Evolutionary conservation across 208 protist genomes (phyloP), one percentile per base, ranked within the genome.

Genomic region (Tritrichomonas foetus): DNA sequence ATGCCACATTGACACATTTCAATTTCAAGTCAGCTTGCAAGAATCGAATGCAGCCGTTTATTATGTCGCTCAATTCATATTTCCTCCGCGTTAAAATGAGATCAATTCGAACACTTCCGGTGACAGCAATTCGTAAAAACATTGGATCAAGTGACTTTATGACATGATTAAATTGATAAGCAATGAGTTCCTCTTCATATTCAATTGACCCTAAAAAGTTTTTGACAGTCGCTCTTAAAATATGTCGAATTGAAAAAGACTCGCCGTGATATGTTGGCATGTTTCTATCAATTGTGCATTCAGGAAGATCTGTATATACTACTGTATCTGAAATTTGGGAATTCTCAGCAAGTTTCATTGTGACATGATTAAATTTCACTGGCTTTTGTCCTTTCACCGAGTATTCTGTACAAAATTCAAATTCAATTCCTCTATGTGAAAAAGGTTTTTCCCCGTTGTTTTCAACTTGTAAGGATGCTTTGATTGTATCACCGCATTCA

Each of bases 391-490:
- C 53, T 22, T 16, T 22, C 16, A 16, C 11, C 5, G 53, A 22
- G 5, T 22, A 22, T 82, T 82, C 74, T 3, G 74, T 47, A 27
- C 74, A 82, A 50, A 82, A 82, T 20, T 82, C 74, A 25, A 50
- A 82, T 50, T 82, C 33, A 50, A 82, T 82, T 50, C 74, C 74
- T 82, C 41, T 82, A 50, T 82, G 74, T 9, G 74, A 82, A 50
- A 50, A 82, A 50, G 74, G 1, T 14, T n/a, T n/a, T n/a, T n/a
- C n/a, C n/a, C n/a, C n/a, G n/a, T n/a, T n/a, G n/a, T n/a, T n/a
- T n/a, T n/a, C n/a, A n/a, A n/a, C n/a, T n/a, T n/a, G n/a, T n/a
- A n/a, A n/a, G n/a, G n/a, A n/a, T n/a, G n/a, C n/a, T n/a, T n/a
- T n/a, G n/a, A n/a, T n/a, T n/a, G n/a, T n/a, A n/a, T n/a, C n/a